Evolutionary conservation across 176 grass and related monocot species (phyloP), one percentile per base, ranked within the genome.

Genomic region (Paspalum vaginatum): DNA sequence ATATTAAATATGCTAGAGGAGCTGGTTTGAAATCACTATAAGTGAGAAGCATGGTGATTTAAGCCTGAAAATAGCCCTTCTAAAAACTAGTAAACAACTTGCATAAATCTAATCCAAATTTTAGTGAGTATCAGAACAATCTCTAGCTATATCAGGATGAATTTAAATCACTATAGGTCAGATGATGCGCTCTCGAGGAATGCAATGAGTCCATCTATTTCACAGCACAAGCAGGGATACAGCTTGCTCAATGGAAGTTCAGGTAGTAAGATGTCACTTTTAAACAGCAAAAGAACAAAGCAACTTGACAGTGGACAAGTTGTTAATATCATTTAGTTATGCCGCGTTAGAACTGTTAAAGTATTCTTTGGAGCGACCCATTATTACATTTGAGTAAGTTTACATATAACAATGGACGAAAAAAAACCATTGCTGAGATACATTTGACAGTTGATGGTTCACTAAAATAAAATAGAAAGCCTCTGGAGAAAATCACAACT

Each of bases 1-100:
- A 27, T 7, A 79, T 4, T 73, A 54, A 32, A 79, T 65, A 63
- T 72, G 68, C 17, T 41, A 69, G 8, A 72, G 51, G 61, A 37
- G 15, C 5, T 81, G 7, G 44, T 61, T 70, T 32, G 11, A 22
- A 68, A 53, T 21, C 50, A 32, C 27, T 11, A 2, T 27, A 32
- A 74, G 11, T 42, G 32, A 45, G 17, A 17, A 72, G 17, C 48
- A 68, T 45, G 25, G 8, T 46, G 2, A 50, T 18, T 6, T 18
- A 54, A 71, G 9, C 22, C 16, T 47, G 24, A 47, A 61, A 18
- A 21, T 39, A 16, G 2, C 11, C 17, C 24, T 66, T 57, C 15
- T 56, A 40, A 63, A 41, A 83, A 42, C 1, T 13, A 42, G 48
- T 26, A 55, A 41, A 17, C 24, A 62, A 55, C 10, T n/a, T 11